phyloP scores from a whole-genome alignment of 177 flowering plant genomes.

The Tripterygium wilfordii region DNA sequence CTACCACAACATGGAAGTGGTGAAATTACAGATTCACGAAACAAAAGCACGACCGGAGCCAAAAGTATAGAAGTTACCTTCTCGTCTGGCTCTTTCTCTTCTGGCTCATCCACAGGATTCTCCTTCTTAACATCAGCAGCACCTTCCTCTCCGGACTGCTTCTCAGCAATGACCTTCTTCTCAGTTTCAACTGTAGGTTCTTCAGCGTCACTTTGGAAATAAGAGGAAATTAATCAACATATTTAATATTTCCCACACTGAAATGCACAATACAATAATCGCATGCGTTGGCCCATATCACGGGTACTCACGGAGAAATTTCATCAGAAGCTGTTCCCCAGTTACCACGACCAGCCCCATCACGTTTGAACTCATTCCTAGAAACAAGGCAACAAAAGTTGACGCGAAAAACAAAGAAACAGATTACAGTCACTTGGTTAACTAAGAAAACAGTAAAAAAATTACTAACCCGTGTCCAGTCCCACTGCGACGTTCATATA shows the following conservation, averaged over 20 bases:
- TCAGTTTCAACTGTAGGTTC: conserved; percentile 35
- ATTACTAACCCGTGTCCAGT: conserved; percentile 60
- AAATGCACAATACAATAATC: not conserved
- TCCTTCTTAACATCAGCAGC: conserved; percentile 41
- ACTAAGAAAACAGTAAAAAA: not conserved
- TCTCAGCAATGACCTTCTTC: conserved; percentile 34
- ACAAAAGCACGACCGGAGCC: not conserved
- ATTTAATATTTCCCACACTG: not conserved
- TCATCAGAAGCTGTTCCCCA: conserved; percentile 60
- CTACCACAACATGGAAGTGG: too few species aligned
- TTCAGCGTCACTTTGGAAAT: conserved; percentile 29
- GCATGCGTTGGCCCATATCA: not conserved
- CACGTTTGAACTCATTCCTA: conserved; percentile 73
- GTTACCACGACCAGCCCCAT: conserved; percentile 62
- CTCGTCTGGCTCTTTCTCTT: conserved; percentile 50
- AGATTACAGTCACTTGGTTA: not conserved
- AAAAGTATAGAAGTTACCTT: conserved; percentile 41
- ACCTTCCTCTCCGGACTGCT: conserved; percentile 34
- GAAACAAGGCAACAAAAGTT: not conserved
- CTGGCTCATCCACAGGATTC: conserved; percentile 28
- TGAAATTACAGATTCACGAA: not conserved
- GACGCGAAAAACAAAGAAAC: not conserved
- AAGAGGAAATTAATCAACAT: not conserved
- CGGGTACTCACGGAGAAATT: conserved; percentile 35
- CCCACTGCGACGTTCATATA: conserved; percentile 71